Conservation (phyloP, 202 grass and related monocot species). For the Schoenoplectus tabernaemontani region DNA sequence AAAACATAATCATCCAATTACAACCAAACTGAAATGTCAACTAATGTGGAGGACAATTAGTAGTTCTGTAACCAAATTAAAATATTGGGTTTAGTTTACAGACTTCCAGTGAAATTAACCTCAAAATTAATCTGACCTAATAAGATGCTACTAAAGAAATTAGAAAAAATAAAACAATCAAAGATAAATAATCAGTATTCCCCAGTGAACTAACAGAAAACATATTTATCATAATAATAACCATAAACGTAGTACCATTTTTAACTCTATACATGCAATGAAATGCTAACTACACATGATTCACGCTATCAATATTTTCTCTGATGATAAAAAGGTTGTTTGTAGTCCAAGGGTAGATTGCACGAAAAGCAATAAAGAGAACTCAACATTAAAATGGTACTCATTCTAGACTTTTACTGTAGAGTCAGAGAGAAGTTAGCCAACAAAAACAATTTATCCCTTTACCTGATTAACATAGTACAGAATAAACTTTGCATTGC, state of each 20-base stretch:
- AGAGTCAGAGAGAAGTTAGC: neutral
- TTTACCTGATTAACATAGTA: neutral
- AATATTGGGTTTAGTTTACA: conserved; percentile 1
- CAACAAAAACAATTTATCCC: neutral
- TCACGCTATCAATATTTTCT: neutral
- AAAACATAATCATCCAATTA: neutral
- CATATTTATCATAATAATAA: conserved; percentile 3
- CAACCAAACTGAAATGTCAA: neutral
- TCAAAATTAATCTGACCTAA: neutral
- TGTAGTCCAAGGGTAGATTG: neutral
- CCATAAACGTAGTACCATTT: neutral
- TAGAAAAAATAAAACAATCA: neutral
- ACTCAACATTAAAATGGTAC: neutral
- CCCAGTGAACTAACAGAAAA: neutral
- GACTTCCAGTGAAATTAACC: neutral
- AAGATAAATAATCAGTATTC: neutral
- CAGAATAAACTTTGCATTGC: neutral
- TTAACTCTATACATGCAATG: neutral
- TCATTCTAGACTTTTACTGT: neutral
- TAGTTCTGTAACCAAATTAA: neutral
- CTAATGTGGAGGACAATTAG: neutral
- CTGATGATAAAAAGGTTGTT: neutral
- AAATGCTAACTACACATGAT: neutral
- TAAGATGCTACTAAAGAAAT: neutral
- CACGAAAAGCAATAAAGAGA: neutral